Evolutionary conservation across 495 filamentous ascomycete genomes (phyloP).

Genomic region (Podospora comata): DNA sequence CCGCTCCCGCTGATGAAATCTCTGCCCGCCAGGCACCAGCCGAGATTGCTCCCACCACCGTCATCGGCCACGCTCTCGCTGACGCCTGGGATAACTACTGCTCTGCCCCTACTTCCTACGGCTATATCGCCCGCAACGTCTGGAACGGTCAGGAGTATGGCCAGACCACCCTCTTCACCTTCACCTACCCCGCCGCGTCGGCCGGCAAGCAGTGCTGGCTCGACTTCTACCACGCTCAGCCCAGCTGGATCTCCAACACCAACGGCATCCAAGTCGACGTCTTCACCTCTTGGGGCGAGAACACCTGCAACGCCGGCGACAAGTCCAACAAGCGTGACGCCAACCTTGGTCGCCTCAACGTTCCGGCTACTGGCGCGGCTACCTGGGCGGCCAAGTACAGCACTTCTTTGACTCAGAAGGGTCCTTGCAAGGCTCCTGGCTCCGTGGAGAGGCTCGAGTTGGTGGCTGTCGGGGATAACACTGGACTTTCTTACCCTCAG

Average conservation of each 20-base stretch:
- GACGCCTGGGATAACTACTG: slow-evolving; percentile 7
- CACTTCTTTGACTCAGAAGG: slow-evolving; percentile 10
- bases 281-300: slow-evolving; percentile 15
- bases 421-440: slow-evolving; percentile 14
- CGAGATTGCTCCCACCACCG: slow-evolving; percentile 14
- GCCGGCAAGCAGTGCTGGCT: slow-evolving; percentile 18
- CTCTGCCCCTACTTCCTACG: slow-evolving; percentile 12
- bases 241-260: slow-evolving; percentile 1
- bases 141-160: neutral
- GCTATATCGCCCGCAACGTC: slow-evolving; percentile 1
- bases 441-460: slow-evolving; percentile 21
- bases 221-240: slow-evolving; percentile 12
- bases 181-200: slow-evolving; percentile 16
- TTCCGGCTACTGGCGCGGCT: slow-evolving; percentile 10
- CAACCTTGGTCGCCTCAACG: slow-evolving; percentile 16
- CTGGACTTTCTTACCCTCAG: slow-evolving; percentile 14
- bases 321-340: slow-evolving; percentile 16
- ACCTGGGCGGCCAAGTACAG: slow-evolving; percentile 16
- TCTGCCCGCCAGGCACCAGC: neutral
- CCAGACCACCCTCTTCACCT: slow-evolving; percentile 19
- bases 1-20: neutral
- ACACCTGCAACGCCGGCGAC: slow-evolving; percentile 5
- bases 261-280: slow-evolving; percentile 16
- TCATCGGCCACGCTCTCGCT: slow-evolving; percentile 13
- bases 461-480: slow-evolving; percentile 17